Conservation (phyloP, 1,284 basidiomycete species). For the Termitomyces sp. region DNA sequence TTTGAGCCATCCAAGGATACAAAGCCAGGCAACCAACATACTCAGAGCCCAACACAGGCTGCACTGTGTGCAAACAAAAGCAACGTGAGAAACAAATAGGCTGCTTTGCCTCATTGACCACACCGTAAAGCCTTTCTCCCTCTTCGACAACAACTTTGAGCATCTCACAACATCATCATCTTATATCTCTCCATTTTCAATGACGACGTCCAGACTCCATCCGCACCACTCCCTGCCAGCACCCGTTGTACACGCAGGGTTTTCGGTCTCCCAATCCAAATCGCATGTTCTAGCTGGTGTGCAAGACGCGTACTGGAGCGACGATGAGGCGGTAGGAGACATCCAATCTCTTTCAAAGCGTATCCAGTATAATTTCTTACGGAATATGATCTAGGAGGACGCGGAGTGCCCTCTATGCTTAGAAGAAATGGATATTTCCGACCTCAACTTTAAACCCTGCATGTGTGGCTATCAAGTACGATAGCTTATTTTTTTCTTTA, state of each 20-base stretch:
- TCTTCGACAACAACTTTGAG: conserved; percentile 15
- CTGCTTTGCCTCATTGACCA: conserved; percentile 26
- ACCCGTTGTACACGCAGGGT: conserved; percentile 63
- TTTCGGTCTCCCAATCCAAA: conserved; percentile 71
- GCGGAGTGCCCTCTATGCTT: conserved; percentile 98
- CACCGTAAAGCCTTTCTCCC: conserved; percentile 18
- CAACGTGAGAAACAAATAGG: conserved; percentile 28
- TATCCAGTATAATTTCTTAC: conserved; percentile 4
- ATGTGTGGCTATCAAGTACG: conserved; percentile 96
- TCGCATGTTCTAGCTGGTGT: conserved; percentile 82
- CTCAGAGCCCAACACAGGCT: neutral
- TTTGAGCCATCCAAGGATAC: neutral
- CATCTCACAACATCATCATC: conserved; percentile 9
- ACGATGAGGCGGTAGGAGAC: conserved; percentile 74
- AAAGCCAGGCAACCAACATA: neutral
- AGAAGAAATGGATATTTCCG: conserved; percentile 98
- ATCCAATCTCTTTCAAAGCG: neutral
- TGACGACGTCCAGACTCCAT: conserved; percentile 44
- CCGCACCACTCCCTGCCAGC: conserved; percentile 62
- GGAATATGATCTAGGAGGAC: conserved; percentile 66
- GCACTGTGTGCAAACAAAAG: conserved; percentile 14
- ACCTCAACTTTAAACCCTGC: conserved; percentile 99
- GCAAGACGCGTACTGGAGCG: conserved; percentile 98
- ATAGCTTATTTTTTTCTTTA: conserved; percentile 9
- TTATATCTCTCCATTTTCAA: conserved; percentile 16